Base-by-base conservation (phyloP, 768 basidiomycete species). In the Panaeolus cyanescens region DNA sequence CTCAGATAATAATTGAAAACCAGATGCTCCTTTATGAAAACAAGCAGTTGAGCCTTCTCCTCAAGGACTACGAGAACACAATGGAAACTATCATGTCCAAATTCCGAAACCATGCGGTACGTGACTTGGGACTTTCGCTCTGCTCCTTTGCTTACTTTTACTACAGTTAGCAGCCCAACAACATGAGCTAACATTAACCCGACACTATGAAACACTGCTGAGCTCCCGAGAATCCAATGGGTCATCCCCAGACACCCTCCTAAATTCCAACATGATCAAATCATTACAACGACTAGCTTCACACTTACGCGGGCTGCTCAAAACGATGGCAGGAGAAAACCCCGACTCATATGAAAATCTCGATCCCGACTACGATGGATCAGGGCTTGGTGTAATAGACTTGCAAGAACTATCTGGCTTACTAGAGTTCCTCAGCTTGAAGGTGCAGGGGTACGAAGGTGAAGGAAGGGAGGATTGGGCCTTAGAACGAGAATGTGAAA, bases 71-170 rank as follows among this genome's bases (percentile, higher is more conserved):
- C 71, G 96, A 99, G 72, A 80, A 81, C 58, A 97, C 96, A 3
- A 84, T 99, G 80, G 96, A 98, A 68, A 95, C 89, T 30, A 92
- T 99, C 71, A 99, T 99, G 97, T 78, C 87, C 56, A 98, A 98
- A 76, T 98, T 99, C 72, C 84, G 96, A 61, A 90, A 89, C 61
- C 91, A 98, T 70, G 88, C 93, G 12, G 95, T 96, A 68, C 69
- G 93, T 82, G 19, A 53, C 32, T n/a, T 13, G 22, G 32, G 50
- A 5, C 13, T 45, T 12, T 17, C 34, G 56, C 60, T 56, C n/a
- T 45, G 59, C 60, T 20, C 57, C 61, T 32, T n/a, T 56, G 59
- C 54, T 31, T 50, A 54, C 55, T 36, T 19, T 32, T 56, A 17
- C 28, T 9, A 55, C 71, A 98, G 95, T 77, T 91, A 63, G 93